Evolutionary conservation across 371 early-diverging fungal species (phyloP).

Genomic region (Rhizomucor miehei): DNA sequence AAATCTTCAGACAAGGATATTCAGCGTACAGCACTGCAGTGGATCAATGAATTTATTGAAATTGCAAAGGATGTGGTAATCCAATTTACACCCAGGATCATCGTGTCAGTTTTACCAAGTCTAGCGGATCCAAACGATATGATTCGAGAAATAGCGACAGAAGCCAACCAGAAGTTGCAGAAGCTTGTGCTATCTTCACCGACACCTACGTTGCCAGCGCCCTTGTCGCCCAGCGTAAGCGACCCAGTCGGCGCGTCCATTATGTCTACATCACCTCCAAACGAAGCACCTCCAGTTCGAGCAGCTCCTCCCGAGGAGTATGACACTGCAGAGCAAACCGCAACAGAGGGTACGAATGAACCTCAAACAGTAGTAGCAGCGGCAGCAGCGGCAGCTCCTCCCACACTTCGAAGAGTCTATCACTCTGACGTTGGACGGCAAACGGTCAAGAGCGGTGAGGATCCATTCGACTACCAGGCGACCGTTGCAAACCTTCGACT

Average conservation of each 20-base stretch:
- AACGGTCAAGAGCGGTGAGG: slow-evolving; percentile 14
- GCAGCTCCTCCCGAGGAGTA: too few species aligned
- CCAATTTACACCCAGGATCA: slow-evolving; percentile 68
- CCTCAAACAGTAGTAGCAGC: not conserved
- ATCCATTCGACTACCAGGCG: slow-evolving; percentile 74
- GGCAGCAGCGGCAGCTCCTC: not conserved
- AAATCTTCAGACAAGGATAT: slow-evolving; percentile 79
- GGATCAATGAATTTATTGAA: slow-evolving; percentile 81
- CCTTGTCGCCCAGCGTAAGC: slow-evolving; percentile 8
- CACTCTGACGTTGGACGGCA: slow-evolving; percentile 4
- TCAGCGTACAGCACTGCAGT: slow-evolving; percentile 79
- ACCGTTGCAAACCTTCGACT: slow-evolving; percentile 74
- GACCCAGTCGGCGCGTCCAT: slow-evolving; percentile 2
- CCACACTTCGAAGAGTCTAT: not conserved
- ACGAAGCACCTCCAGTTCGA: too few species aligned
- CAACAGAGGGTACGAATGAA: not conserved
- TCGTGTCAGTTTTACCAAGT: slow-evolving; percentile 75
- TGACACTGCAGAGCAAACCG: not conserved
- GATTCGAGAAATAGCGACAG: slow-evolving; percentile 67
- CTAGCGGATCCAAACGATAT: slow-evolving; percentile 64
- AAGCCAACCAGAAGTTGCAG: slow-evolving; percentile 70
- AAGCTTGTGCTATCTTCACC: slow-evolving; percentile 58
- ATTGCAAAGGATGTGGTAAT: slow-evolving; percentile 78
- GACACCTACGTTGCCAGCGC: slow-evolving; percentile 2
- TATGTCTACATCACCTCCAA: too few species aligned